These are phyloP conservation scores for Solanum gracilifrons DNA, from an alignment of 257 asterid genomes.

Conservation along the genomic window DNA sequence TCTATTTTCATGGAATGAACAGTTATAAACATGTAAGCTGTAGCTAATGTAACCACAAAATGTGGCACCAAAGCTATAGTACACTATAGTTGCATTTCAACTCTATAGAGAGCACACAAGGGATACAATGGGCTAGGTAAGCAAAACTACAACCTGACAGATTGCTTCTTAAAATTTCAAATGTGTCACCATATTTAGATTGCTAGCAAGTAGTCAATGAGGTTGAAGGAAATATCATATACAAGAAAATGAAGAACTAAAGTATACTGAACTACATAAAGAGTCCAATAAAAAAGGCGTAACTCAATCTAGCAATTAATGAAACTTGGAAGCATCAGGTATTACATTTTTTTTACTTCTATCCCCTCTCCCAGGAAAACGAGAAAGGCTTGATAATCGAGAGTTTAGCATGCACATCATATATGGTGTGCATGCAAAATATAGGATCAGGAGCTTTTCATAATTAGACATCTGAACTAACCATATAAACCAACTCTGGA, in stretches of 20 bases:
- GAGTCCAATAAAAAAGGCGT: not conserved
- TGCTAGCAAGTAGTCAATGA: not conserved
- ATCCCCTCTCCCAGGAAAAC: not conserved
- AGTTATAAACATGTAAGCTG: not conserved
- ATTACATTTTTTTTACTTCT: not conserved
- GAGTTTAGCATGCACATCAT: not conserved
- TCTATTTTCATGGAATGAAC: not conserved
- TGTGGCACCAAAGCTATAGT: not conserved
- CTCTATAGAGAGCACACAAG: not conserved
- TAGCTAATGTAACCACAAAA: not conserved
- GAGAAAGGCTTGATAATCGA: not conserved
- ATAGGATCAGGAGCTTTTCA: not conserved
- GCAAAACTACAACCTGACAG: not conserved
- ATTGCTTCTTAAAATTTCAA: not conserved
- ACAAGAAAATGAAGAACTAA: not conserved
- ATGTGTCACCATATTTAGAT: not conserved
- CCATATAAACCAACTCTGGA: not conserved
- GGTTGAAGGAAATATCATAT: not conserved
- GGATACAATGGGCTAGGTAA: not conserved
- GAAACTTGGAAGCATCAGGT: not conserved
- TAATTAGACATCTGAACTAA: not conserved
- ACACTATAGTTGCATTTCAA: not conserved
- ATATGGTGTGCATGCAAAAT: not conserved
- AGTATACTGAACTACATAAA: not conserved
- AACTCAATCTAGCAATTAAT: not conserved